Evolutionary conservation across 768 basidiomycete species (phyloP).

Genomic region (Melanogaster broomeanus): DNA sequence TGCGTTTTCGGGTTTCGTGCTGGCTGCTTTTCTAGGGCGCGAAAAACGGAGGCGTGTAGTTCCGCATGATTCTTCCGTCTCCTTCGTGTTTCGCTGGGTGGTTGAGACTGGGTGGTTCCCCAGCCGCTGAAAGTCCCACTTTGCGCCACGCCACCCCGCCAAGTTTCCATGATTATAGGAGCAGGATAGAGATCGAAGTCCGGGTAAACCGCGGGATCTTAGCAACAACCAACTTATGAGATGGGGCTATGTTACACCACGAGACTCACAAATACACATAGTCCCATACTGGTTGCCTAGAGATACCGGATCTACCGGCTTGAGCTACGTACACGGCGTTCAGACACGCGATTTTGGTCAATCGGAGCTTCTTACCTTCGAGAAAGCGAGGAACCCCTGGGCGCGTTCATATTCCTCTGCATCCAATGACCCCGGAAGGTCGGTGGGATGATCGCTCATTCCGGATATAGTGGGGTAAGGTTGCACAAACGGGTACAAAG

Average conservation of each 20-base stretch:
- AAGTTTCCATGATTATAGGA: background rate
- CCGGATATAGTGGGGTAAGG: constrained; percentile 7
- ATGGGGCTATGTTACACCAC: background rate
- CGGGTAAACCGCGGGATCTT: constrained; percentile 22
- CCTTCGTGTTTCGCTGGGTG: background rate
- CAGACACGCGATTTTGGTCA: background rate
- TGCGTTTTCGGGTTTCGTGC: constrained; percentile 33
- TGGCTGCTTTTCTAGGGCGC: constrained; percentile 7
- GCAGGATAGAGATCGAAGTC: constrained; percentile 25
- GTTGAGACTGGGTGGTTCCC: background rate
- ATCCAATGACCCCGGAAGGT: constrained; percentile 8
- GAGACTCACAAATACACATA: background rate
- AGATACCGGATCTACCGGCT: background rate
- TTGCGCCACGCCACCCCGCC: background rate
- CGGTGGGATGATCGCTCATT: background rate
- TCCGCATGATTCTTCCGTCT: constrained; percentile 25
- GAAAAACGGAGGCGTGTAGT: constrained; percentile 13
- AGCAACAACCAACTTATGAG: background rate
- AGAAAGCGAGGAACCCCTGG: constrained; percentile 1
- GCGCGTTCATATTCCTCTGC: background rate
- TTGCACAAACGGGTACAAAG: constrained; percentile 17
- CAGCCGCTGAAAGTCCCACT: background rate
- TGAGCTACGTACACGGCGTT: background rate
- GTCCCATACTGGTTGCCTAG: background rate
- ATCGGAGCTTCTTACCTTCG: constrained; percentile 11